Base-by-base conservation (phyloP, 148 eudicot species). In the Vaccinium corymbosum region DNA sequence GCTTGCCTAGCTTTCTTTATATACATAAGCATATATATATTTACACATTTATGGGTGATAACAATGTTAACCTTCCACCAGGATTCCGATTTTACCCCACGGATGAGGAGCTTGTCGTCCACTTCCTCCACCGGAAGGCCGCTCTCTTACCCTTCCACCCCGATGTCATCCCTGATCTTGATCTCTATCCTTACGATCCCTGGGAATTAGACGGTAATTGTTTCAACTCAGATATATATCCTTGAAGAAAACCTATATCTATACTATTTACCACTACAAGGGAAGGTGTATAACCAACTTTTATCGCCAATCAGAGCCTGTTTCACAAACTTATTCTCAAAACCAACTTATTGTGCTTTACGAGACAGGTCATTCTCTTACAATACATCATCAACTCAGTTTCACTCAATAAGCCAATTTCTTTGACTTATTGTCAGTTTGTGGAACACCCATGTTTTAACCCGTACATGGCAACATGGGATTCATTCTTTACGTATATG, bases 161-260 rank as follows among this genome's bases (percentile, higher is more conserved):
- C 1, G 95, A 94, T 78, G 86, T 93, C 86, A 95, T 95, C 85
- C 98, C 98, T 8, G 98, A 95, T 87, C 98, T 95, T 80, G 94
- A 92, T 76, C 92, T 94, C 68, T 82, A 84, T 51, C 93, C 98
- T 27, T 94, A 91, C 38, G 92, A 95, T 85, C 98, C 98, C 25
- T 95, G 98, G 98, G 95, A 95, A 35, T 87, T 95, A 73, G 87
- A 90, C 52, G 95, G 95, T 93, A 13, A 25, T 1, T 0, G 14
- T 64, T 62, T 20, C 68, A n/a, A 10, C 32, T 64, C 15, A 42
- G 32, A 64, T 11, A 64, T 10, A 64, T 11, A 64, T 10, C 32
- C 71, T 22, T 25, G 71, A 64, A 64, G 1, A 22, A 0, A 11
- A n/a, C 2, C 22, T 9, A 38, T 7, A 51, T 51, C 1, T 51